phyloP scores from a whole-genome alignment of 2,329 filamentous ascomycete genomes.

The Beauveria scarabaeidicola region DNA sequence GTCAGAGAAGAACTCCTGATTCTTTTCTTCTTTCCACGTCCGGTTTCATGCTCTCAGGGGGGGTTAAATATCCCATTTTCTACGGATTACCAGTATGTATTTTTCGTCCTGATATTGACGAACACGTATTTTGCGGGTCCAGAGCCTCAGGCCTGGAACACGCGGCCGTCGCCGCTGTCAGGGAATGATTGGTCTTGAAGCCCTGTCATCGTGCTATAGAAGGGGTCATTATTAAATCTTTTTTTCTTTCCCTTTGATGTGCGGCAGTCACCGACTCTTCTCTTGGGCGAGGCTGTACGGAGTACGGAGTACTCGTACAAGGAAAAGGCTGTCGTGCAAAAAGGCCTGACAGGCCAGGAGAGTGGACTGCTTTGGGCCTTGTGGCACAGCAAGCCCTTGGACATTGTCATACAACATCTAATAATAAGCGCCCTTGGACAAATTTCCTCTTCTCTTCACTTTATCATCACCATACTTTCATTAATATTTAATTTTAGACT shows the following conservation, averaged over 20 bases:
- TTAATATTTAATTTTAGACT: background rate
- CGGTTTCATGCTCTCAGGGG: background rate
- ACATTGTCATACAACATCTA: background rate
- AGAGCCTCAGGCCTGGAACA: constrained; percentile 1
- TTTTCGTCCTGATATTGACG: background rate
- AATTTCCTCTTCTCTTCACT: background rate
- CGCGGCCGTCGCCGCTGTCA: background rate
- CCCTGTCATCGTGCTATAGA: background rate
- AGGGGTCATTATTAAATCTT: background rate
- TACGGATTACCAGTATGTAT: too few relatives aligned
- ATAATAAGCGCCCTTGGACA: background rate
- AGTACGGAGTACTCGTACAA: background rate
- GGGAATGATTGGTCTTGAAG: constrained; percentile 3
- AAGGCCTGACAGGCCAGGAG: background rate
- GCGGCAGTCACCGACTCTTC: background rate
- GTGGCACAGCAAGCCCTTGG: background rate
- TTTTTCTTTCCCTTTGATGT: background rate
- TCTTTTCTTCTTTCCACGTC: too few relatives aligned
- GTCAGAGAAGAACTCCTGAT: background rate
- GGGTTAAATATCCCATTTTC: background rate
- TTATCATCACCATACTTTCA: background rate
- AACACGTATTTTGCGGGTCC: constrained; percentile 6
- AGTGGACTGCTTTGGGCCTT: background rate
- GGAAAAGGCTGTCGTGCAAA: background rate
- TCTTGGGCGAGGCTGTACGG: background rate